Base-by-base conservation (phyloP, 2,329 filamentous ascomycete species). In the Penicillium decumbens region DNA sequence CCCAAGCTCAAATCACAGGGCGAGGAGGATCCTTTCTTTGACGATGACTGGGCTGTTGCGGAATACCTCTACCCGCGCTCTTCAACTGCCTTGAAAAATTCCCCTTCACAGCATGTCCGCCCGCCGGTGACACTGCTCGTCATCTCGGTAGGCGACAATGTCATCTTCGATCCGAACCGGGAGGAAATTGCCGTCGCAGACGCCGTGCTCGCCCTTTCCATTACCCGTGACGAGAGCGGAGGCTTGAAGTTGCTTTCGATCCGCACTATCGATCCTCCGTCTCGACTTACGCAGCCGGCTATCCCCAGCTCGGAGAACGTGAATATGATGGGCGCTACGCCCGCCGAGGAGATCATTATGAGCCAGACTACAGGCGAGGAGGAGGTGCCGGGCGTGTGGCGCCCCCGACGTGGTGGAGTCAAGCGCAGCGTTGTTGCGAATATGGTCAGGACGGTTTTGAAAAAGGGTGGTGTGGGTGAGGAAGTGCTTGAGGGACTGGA, bases 1-100 rank as follows among this genome's bases (percentile, higher is more conserved):
- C 93, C 93, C 6, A 81, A 84, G 24, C 78, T 96, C 44, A 89
- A 89, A 67, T 96, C 91, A 1, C 88, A 95, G 69, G 82, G 82
- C 50, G 92, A 97, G 72, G 93, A 98, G 74, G 93, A 98, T 62
- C 93, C 93, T 10, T 84, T 96, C 66, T 98, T 98, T 72, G 87
- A 96, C 74, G 93, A 98, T 72, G 93, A 98, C 74, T 98, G 93
- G 93, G 89, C 87, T 56, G 87, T 87, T 13, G 84, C 90, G 1
- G 79, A 82, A 15, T 84, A 83, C 49, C 75, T 98, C 27, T 98
- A 95, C 73, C 80, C 84, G 1, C 79, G 78, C 30, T 45, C 57
- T 24, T 49, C 49, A 24, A 39, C 50, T 23, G 63, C 60, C 29
- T 58, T 56, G 13, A 61, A 54, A 15, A 53, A 59, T 4, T 50